Percentiles rank a stretch among this genome's conserved stretches.
Evolutionary conservation across 805 yeast species (phyloP).

Genomic region (Cyberlindnera galapagoensis): DNA sequence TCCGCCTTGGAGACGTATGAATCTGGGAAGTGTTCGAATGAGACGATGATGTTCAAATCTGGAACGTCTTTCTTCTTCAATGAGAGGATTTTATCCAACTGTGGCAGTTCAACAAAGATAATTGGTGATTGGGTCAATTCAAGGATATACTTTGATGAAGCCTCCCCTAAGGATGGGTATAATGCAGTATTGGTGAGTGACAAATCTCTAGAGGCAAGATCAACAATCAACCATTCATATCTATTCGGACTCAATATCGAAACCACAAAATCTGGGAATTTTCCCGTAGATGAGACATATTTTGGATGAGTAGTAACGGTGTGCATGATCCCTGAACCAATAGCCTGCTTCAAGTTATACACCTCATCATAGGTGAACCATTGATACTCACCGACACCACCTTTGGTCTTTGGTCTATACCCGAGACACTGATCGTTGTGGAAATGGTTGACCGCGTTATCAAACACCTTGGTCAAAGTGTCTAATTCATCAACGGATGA

Average conservation of each 20-base stretch:
- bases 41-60: constrained; percentile 43
- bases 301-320: constrained; percentile 16
- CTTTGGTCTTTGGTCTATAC: constrained; percentile 15
- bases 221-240: constrained; percentile 60
- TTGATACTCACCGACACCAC: constrained; percentile 20
- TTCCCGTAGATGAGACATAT: constrained; percentile 10
- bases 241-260: constrained; percentile 49
- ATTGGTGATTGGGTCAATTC: constrained; percentile 54
- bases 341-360: constrained; percentile 25
- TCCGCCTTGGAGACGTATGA: constrained; percentile 28
- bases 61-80: constrained; percentile 33
- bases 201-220: constrained; percentile 55
- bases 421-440: constrained; percentile 34
- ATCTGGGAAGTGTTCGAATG: constrained; percentile 52
- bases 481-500: constrained; percentile 22
- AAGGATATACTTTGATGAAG: constrained; percentile 55
- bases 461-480: constrained; percentile 34
- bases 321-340: constrained; percentile 37
- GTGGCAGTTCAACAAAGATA: constrained; percentile 44
- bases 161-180: constrained; percentile 50
- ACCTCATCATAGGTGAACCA: constrained; percentile 27
- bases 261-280: constrained; percentile 41
- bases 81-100: constrained; percentile 40
- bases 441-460: constrained; percentile 25
- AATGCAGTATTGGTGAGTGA: constrained; percentile 43